These are phyloP conservation scores for Candida sp. DNA, from an alignment of 1,139 yeast genomes.

Conservation along the genomic window DNA sequence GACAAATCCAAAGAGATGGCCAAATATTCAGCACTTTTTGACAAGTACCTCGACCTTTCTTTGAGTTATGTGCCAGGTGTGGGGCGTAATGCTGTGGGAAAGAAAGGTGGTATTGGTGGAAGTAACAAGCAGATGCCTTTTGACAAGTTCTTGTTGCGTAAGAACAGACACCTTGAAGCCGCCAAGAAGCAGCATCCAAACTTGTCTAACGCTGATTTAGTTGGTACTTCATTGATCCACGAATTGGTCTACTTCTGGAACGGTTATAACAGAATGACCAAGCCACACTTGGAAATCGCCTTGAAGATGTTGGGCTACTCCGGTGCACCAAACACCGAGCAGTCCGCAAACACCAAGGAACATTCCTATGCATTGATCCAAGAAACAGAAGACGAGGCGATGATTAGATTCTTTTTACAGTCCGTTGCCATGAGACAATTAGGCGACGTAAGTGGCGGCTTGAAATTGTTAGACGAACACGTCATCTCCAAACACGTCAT, in stretches of 20 bases:
- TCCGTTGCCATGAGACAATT: conserved; percentile 67
- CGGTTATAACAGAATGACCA: conserved; percentile 86
- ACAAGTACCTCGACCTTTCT: conserved; percentile 64
- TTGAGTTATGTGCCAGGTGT: conserved; percentile 65
- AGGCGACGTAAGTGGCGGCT: conserved; percentile 65
- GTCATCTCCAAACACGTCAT: conserved; percentile 53
- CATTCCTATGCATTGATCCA: conserved; percentile 30
- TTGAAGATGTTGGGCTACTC: conserved; percentile 60
- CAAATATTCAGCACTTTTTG: conserved; percentile 62
- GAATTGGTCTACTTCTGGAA: conserved; percentile 93
- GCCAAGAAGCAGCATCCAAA: conserved; percentile 43
- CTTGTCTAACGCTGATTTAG: conserved; percentile 65
- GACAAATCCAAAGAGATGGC: conserved; percentile 45
- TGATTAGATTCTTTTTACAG: conserved; percentile 70
- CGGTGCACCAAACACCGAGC: conserved; percentile 32
- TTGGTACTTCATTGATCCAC: conserved; percentile 86
- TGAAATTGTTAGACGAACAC: conserved; percentile 55
- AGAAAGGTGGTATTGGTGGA: conserved; percentile 68
- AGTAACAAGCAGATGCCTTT: conserved; percentile 84
- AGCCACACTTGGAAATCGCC: conserved; percentile 58
- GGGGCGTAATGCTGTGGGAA: conserved; percentile 42
- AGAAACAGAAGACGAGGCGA: conserved; percentile 62
- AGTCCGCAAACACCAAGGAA: conserved; percentile 26
- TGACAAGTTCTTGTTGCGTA: conserved; percentile 82
- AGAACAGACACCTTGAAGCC: conserved; percentile 61